These are phyloP conservation scores for Kwoniella dendrophila DNA, from an alignment of 768 basidiomycete species.

Conservation along the genomic window DNA sequence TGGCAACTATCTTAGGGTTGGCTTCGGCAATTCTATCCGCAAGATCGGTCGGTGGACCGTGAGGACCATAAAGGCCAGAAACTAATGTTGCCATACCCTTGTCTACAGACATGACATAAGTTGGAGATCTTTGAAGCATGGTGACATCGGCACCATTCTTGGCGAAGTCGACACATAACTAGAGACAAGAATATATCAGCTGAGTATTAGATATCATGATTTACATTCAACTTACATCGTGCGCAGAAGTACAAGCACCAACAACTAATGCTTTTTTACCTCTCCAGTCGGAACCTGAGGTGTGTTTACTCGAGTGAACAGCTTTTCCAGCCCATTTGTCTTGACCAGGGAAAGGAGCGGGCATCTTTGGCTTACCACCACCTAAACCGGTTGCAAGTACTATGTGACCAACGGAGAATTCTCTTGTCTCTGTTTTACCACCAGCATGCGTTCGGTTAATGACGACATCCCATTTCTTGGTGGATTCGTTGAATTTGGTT, in stretches of 20 bases:
- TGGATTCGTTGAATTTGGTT: conserved; percentile 37
- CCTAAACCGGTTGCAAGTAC: conserved; percentile 65
- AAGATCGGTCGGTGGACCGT: conserved; percentile 61
- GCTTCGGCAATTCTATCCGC: conserved; percentile 63
- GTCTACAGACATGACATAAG: conserved; percentile 47
- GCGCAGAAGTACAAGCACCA: conserved; percentile 44
- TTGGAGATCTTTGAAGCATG: conserved; percentile 48
- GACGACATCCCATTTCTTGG: conserved; percentile 56
- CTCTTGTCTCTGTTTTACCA: conserved; percentile 47
- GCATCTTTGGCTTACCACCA: conserved; percentile 60
- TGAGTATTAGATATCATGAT: background rate
- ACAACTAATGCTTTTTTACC: conserved; percentile 48
- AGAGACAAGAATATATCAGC: background rate
- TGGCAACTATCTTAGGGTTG: conserved; percentile 58
- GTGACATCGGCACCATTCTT: conserved; percentile 44
- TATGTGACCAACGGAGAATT: conserved; percentile 59
- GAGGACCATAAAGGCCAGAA: conserved; percentile 59
- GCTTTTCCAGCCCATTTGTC: conserved; percentile 36
- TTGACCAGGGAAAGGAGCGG: conserved; percentile 50
- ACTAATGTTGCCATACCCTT: conserved; percentile 38
- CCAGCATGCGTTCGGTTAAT: conserved; percentile 26
- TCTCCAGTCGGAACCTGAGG: conserved; percentile 41
- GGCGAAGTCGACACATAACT: conserved; percentile 47
- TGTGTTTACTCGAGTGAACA: conserved; percentile 43
- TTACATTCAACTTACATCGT: conserved; percentile 34